Evolutionary conservation across 768 basidiomycete genomes (phyloP), one percentile per base, ranked within the genome.

Genomic region (Mycena crocata): DNA sequence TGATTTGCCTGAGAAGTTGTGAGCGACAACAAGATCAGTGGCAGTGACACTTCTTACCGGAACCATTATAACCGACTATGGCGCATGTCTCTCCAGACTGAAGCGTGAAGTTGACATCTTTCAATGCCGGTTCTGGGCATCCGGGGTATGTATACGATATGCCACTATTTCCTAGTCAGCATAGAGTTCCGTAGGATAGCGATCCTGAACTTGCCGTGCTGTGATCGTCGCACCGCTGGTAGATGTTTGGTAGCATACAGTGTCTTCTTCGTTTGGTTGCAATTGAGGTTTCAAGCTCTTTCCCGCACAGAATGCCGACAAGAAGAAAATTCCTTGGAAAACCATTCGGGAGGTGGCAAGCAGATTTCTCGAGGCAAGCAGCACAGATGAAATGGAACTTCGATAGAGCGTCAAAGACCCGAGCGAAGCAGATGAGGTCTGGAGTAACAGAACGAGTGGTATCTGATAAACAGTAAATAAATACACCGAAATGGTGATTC

Each of bases 401-500:
- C 93, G 90, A 75, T 95, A 95, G 17, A 94, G 80, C 23, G 92
- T 89, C 71, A 95, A 79, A n/a, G 93, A 91, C 15, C 94, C 95
- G 10, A 96, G 82, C 12, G 93, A 89, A 3, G 92, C 84, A 10
- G 90, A 85, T 17, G 93, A 89, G 1, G 89, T 85, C 72, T 94
- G 89, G 55, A 92, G 80, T 69, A 93, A 81, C 48, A 95, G 78
- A 60, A 95, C 81, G 37, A 95, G 81, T 7, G 94, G 92, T 40
- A 94, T 84, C 94, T 95, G 67, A 64, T 72, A 56, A 58, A 57
- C 28, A 56, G 71, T 64, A 54, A 32, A 39, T 70, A 58, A 51
- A 51, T 15, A 82, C 37, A 68, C 30, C 54, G 52, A 55, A 80
- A 59, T 52, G 51, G 50, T 55, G 26, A 12, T 28, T 21, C 62